These are phyloP conservation scores for Pseudogymnoascus pannorum DNA, from an alignment of 2,329 filamentous ascomycete species.

Conservation along the genomic window DNA sequence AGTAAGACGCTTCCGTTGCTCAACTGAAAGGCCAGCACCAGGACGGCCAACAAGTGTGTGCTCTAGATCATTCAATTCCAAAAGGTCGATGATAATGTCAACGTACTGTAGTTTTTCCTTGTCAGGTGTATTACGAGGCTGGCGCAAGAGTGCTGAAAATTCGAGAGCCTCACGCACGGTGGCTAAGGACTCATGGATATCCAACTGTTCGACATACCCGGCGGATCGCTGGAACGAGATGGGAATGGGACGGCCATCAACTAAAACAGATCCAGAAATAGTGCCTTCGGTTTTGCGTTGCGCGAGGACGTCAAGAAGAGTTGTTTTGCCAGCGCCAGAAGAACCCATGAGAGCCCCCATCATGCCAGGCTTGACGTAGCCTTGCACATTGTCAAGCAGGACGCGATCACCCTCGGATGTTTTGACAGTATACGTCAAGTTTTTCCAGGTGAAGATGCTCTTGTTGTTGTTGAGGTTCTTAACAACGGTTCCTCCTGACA, in stretches of 20 bases:
- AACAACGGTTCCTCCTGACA: slow-evolving; percentile 21
- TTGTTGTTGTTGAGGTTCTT: slow-evolving; percentile 51
- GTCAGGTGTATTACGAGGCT: slow-evolving; percentile 62
- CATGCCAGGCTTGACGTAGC: slow-evolving; percentile 69
- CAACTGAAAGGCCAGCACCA: slow-evolving; percentile 53
- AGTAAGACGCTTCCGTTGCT: slow-evolving; percentile 54
- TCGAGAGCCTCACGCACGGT: slow-evolving; percentile 84
- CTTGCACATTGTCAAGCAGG: slow-evolving; percentile 72
- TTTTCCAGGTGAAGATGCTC: slow-evolving; percentile 67
- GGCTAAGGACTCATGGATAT: slow-evolving; percentile 74
- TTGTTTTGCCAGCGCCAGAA: slow-evolving; percentile 76
- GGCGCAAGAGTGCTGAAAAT: slow-evolving; percentile 83
- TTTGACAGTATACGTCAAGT: slow-evolving; percentile 61
- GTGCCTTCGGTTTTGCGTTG: slow-evolving; percentile 84
- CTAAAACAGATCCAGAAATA: slow-evolving; percentile 72
- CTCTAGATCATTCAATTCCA: slow-evolving; percentile 60
- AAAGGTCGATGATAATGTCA: slow-evolving; percentile 61
- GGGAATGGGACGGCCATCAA: slow-evolving; percentile 60
- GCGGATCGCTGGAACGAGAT: slow-evolving; percentile 67
- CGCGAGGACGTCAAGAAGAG: slow-evolving; percentile 75
- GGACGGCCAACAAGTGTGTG: slow-evolving; percentile 58
- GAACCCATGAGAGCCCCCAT: slow-evolving; percentile 56
- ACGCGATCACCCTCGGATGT: slow-evolving; percentile 53
- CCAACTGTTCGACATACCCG: slow-evolving; percentile 86
- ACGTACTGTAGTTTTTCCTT: slow-evolving; percentile 78